A percentile compares a stretch with the other conserved stretches of the same genome.
Conservation (phyloP, 345 rosid species). For the Linum lewisii region DNA sequence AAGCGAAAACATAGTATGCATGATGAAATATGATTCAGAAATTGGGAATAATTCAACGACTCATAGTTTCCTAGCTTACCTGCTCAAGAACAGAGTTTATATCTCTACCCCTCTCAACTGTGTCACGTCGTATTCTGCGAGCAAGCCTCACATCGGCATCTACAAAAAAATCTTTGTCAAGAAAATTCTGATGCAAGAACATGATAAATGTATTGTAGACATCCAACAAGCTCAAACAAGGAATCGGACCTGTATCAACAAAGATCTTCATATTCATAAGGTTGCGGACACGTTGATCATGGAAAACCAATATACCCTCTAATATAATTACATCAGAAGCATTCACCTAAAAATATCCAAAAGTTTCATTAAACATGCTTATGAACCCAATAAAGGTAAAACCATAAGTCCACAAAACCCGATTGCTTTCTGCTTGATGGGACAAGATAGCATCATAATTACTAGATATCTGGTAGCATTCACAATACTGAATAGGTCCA, state of each 20-base stretch:
- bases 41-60: not conserved
- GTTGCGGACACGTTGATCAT: constrained; percentile 81
- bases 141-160: constrained; percentile 99
- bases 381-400: not conserved
- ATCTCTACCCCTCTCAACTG: constrained; percentile 94
- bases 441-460: no score
- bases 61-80: constrained; percentile 27
- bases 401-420: no score
- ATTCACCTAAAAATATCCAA: constrained; percentile 52
- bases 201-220: not conserved
- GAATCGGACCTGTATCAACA: constrained; percentile 76
- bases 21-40: no score
- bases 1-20: not conserved
- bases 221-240: not conserved
- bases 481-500: not conserved
- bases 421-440: no score
- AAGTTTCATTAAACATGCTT: not conserved
- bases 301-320: constrained; percentile 96
- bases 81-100: constrained; percentile 94
- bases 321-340: constrained; percentile 95
- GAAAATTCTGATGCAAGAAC: constrained; percentile 13
- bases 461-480: no score
- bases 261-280: constrained; percentile 97
- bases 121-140: constrained; percentile 96
- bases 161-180: constrained; percentile 31